Percentiles rank a stretch among this genome's conserved stretches.
These are phyloP conservation scores for Cubamyces sp. DNA, from an alignment of 768 basidiomycete genomes.

Conservation along the genomic window DNA sequence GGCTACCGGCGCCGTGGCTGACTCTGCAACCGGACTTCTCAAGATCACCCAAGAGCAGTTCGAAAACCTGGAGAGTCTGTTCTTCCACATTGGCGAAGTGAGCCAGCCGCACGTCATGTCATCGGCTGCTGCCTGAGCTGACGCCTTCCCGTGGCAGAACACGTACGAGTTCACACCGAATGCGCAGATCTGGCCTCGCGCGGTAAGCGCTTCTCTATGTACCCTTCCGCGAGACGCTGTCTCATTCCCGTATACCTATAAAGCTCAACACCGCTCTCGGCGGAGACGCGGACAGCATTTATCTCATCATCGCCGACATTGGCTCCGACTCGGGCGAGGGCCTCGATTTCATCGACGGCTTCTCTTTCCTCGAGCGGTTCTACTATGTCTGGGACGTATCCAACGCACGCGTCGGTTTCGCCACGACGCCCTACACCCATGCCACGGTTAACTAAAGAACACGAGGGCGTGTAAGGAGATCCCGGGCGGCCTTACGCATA, in stretches of 20 bases:
- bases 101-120: background rate
- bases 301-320: slow-evolving; percentile 33
- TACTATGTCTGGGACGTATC: slow-evolving; percentile 47
- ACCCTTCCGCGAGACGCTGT: no score
- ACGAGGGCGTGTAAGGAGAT: no score
- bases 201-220: slow-evolving; percentile 5
- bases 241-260: background rate
- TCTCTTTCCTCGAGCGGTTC: slow-evolving; percentile 41
- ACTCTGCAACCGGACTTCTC: slow-evolving; percentile 32
- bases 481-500: no score
- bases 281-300: slow-evolving; percentile 28
- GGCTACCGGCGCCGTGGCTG: slow-evolving; percentile 31
- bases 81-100: slow-evolving; percentile 33
- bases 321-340: slow-evolving; percentile 31
- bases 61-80: slow-evolving; percentile 27
- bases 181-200: slow-evolving; percentile 37
- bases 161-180: slow-evolving; percentile 35
- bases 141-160: slow-evolving; percentile 4
- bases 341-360: slow-evolving; percentile 38
- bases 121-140: background rate
- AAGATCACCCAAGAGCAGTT: slow-evolving; percentile 27
- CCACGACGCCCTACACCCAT: slow-evolving; percentile 39
- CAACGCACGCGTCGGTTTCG: slow-evolving; percentile 45
- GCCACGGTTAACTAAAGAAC: slow-evolving; percentile 32
- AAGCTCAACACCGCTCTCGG: slow-evolving; percentile 35